A percentile compares a stretch with the other conserved stretches of the same genome.
phyloP scores from a whole-genome alignment of 2,329 filamentous ascomycete genomes.

The Pezicula radicicola region DNA sequence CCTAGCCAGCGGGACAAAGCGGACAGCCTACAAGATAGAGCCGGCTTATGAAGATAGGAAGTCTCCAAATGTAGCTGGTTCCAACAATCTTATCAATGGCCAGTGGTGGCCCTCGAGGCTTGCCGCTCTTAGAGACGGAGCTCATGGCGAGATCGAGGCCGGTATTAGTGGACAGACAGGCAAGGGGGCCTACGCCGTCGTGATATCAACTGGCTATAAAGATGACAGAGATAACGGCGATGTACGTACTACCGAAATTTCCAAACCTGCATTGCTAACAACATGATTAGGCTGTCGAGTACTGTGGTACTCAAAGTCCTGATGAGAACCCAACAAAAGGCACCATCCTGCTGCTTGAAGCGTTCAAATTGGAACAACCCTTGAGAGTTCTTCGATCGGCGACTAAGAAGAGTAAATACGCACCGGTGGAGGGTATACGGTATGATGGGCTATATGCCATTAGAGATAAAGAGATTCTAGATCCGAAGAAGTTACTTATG shows the following conservation, averaged over 20 bases:
- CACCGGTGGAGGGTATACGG: slow-evolving; percentile 45
- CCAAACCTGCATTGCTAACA: slow-evolving; percentile 2
- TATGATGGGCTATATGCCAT: slow-evolving; percentile 57
- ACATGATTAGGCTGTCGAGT: slow-evolving; percentile 37
- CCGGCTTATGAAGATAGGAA: slow-evolving; percentile 7
- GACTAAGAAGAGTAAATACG: slow-evolving; percentile 33
- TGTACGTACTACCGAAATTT: slow-evolving; percentile 9
- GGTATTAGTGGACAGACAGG: slow-evolving; percentile 45
- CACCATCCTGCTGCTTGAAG: slow-evolving; percentile 41
- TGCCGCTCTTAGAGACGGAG: slow-evolving; percentile 46
- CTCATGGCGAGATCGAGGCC: slow-evolving; percentile 44
- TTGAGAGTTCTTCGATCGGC: slow-evolving; percentile 49
- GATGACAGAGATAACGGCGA: slow-evolving; percentile 45
- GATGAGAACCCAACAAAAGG: slow-evolving; percentile 29
- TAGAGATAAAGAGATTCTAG: slow-evolving; percentile 31
- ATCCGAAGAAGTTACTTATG: slow-evolving; percentile 38
- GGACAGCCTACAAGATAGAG: slow-evolving; percentile 7
- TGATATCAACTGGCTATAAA: slow-evolving; percentile 45
- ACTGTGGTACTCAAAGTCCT: slow-evolving; percentile 43
- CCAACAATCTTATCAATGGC: slow-evolving; percentile 29
- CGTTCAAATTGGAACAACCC: slow-evolving; percentile 30
- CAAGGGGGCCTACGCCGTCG: slow-evolving; percentile 47
- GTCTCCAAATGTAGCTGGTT: slow-evolving; percentile 20
- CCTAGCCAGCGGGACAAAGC: slow-evolving; percentile 10
- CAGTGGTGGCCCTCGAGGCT: slow-evolving; percentile 53